phyloP scores from a whole-genome alignment of 768 basidiomycete genomes.

The Russula sp. region DNA sequence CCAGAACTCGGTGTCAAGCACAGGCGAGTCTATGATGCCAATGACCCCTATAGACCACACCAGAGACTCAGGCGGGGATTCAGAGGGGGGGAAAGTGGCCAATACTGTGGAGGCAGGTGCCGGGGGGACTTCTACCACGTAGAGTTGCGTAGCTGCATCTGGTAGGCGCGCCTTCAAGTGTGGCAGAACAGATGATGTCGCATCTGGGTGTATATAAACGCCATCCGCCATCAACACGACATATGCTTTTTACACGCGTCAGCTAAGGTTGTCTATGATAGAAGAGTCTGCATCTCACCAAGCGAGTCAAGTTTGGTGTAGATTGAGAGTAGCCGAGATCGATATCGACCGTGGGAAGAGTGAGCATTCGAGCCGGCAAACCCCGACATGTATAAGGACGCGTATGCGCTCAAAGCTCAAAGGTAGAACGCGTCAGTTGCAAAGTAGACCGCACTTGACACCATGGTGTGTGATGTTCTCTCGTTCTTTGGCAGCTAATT shows the following conservation, averaged over 20 bases:
- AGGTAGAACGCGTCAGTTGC: slow-evolving; percentile 5
- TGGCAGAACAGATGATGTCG: neutral
- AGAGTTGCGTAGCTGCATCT: neutral
- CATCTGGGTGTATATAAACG: neutral
- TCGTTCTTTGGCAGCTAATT: neutral
- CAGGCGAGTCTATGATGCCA: neutral
- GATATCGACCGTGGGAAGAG: neutral
- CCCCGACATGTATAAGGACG: neutral
- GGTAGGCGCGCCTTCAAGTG: neutral
- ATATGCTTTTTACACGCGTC: neutral
- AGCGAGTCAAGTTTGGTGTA: neutral
- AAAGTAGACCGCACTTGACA: neutral
- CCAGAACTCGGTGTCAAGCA: neutral
- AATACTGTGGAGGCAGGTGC: neutral
- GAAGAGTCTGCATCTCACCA: neutral
- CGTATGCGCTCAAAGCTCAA: neutral
- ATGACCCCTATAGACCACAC: neutral
- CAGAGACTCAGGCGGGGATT: neutral
- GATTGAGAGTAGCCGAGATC: neutral
- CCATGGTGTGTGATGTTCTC: slow-evolving; percentile 13
- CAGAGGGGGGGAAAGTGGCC: neutral
- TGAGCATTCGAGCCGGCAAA: neutral
- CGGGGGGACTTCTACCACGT: neutral
- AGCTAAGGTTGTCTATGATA: neutral
- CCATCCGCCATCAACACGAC: no score